Evolutionary conservation across 257 asterid genomes (phyloP), one percentile per base, ranked within the genome.

Genomic region (Primulina eburnea): DNA sequence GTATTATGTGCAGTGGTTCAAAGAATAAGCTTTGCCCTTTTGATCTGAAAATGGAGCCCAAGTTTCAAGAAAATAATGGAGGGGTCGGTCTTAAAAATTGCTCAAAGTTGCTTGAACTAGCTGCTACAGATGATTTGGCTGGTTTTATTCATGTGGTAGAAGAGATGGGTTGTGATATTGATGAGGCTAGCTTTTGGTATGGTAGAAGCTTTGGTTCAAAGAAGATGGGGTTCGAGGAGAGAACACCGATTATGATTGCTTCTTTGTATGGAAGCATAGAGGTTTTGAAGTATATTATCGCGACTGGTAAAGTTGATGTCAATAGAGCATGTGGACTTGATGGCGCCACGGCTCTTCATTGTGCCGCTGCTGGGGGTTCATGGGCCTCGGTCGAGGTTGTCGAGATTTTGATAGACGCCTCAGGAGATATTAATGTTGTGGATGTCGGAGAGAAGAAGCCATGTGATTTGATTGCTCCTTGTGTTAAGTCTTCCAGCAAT

Each of bases 331-430:
- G 87, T 56, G 96, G 92, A 55, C 84, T 86, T 0, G 98, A 92
- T 68, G 87, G 95, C 4, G 91, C 86, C 37, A 92, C 98, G 17
- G 82, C 97, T 10, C 96, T 92, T 24, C 98, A 92, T 74, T 92
- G 98, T 68, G 95, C 92, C 4, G 87, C 89, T 0, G 88, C 95
- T 8, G 96, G 96, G 26, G 97, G 92, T 4, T 81, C 86, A 1
- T 81, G 78, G 74, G 62, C 81, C 0, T 80, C 92, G 0, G 75
- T 85, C 0, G 91, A 91, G 77, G 84, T 69, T 30, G 85, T 84
- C 40, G 75, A 78, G 79, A 77, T 89, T 76, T 69, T 92, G 83
- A 62, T 89, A 47, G 77, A 70, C 2, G 88, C 88, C 52, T 70
- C 81, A 0, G 92, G 79, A 16, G 94, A 89, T 67, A 60, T 82